Base-by-base conservation (phyloP, 805 yeast genomes). In the Candida rishiriensis region DNA sequence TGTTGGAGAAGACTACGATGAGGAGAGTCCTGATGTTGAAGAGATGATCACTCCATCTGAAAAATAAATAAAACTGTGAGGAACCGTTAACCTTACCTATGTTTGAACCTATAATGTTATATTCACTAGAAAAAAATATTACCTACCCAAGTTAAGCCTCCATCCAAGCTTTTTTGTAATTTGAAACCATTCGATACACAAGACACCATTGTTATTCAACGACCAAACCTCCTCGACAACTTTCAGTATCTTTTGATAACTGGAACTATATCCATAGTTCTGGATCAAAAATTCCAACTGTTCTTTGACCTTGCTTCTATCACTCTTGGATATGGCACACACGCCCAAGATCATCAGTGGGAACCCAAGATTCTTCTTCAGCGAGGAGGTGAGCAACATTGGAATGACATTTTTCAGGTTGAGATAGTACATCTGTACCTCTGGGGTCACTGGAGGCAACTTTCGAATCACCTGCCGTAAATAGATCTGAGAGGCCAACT, bases 161-260 rank as follows among this genome's bases (percentile, higher is more conserved):
- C 75, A 70, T 2, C 71, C 72, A 33, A 69, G 41, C 26, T 60
- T 49, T 28, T 59, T 63, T 1, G 73, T 63, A 1, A 71, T 54
- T 38, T 57, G 62, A 39, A 59, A 66, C 72, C 73, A 71, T 50
- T 70, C 74, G 14, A 69, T 59, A 46, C 65, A 65, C 9, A 59
- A 32, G 9, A 53, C 52, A 2, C 75, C 75, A 15, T 56, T 50
- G 4, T 53, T 42, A 44, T 70, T 69, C 31, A 56, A 26, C 21
- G 53, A 59, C 76, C 75, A 71, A 2, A 66, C 61, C 39, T 63
- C 60, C 37, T 65, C 58, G 30, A 57, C 49, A 1, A 57, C 57
- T 18, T 44, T 42, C 10, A 66, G 42, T 2, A 69, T 54, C 13
- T 60, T 55, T 53, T 64, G 63, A 33, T 55, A 44, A 52, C 62